phyloP scores from a whole-genome alignment of 345 rosid genomes.

The Eucalyptus leucophloia region DNA sequence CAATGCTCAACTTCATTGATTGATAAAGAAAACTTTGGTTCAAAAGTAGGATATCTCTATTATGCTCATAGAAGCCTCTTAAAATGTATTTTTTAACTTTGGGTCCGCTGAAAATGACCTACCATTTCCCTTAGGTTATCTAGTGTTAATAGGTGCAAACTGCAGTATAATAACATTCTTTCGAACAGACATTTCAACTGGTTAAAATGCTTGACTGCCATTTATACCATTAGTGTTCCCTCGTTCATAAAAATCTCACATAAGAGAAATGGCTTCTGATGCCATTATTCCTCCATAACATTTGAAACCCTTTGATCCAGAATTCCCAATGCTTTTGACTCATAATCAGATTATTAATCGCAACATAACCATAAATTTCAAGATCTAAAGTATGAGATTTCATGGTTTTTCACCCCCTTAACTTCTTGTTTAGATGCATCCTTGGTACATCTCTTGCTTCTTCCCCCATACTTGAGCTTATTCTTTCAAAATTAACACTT shows the following conservation, averaged over 20 bases:
- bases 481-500: not conserved
- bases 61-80: not conserved
- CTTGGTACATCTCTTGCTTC: not conserved
- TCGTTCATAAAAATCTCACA: not conserved
- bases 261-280: not conserved
- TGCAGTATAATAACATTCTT: not conserved
- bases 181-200: not conserved
- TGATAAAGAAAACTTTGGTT: not conserved
- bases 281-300: not conserved
- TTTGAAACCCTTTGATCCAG: not conserved
- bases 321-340: not conserved
- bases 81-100: not conserved
- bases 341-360: too few relatives aligned
- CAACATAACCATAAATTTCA: not conserved
- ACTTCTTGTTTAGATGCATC: not conserved
- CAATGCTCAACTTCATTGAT: not conserved
- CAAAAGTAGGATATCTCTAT: not conserved
- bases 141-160: not conserved
- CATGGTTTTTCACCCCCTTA: fast-evolving
- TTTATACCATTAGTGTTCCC: not conserved
- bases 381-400: not conserved
- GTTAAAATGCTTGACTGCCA: not conserved
- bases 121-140: not conserved
- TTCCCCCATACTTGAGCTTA: not conserved
- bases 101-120: not conserved